phyloP scores from a whole-genome alignment of 345 rosid species.

The Ceriops tagal region DNA sequence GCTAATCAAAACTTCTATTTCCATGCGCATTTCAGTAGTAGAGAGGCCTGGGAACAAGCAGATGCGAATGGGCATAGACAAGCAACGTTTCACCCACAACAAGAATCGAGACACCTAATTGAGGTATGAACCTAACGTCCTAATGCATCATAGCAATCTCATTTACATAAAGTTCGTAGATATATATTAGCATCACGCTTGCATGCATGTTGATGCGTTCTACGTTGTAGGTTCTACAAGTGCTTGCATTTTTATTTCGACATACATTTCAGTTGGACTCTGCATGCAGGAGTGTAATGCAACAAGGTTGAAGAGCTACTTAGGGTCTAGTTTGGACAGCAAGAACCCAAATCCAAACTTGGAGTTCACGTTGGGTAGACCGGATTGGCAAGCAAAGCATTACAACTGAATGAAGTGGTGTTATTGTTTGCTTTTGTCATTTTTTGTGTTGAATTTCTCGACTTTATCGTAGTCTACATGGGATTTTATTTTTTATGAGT shows the following conservation, averaged over 20 bases:
- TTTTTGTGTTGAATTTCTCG: neutral
- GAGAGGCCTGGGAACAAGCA: constrained; percentile 28
- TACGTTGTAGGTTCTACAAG: too few species aligned
- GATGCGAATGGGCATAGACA: constrained; percentile 28
- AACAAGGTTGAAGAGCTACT: constrained; percentile 23
- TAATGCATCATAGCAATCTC: neutral
- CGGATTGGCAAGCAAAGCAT: constrained; percentile 57
- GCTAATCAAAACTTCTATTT: neutral
- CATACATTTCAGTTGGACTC: neutral
- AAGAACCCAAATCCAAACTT: constrained; percentile 61
- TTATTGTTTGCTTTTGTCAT: neutral
- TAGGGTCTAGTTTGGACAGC: constrained; percentile 32
- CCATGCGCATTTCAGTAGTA: constrained; percentile 16
- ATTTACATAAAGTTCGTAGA: neutral
- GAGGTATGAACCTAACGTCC: constrained; percentile 23
- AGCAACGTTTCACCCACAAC: constrained; percentile 21
- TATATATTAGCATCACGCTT: neutral
- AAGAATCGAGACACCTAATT: constrained; percentile 16
- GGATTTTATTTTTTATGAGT: neutral
- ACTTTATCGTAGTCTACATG: neutral
- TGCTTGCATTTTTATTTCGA: neutral
- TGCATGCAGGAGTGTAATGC: constrained; percentile 29
- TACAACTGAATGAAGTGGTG: neutral
- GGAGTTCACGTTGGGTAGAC: constrained; percentile 77
- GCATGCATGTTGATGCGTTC: neutral